Evolutionary conservation across 805 yeast species (phyloP).

Genomic region (Candida endomychidarum): DNA sequence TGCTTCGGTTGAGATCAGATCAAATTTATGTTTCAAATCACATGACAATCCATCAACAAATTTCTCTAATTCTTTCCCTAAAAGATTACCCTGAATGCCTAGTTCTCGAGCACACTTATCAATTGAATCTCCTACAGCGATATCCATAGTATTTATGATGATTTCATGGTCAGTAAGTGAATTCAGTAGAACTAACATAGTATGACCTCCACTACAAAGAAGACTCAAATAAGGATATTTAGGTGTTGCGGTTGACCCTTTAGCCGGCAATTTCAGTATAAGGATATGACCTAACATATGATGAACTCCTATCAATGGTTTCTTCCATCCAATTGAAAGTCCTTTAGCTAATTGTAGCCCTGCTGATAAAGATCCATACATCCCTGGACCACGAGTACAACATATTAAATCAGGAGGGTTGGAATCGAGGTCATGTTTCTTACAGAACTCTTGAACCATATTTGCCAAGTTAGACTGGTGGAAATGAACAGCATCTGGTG

Average conservation of each 20-base stretch:
- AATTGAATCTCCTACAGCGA: conserved; percentile 90
- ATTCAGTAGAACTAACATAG: conserved; percentile 73
- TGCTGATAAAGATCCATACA: conserved; percentile 83
- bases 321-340: conserved; percentile 69
- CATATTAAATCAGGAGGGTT: conserved; percentile 71
- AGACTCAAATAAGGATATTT: conserved; percentile 71
- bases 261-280: conserved; percentile 32
- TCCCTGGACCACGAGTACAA: conserved; percentile 95
- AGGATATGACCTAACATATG: conserved; percentile 95
- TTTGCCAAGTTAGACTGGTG: conserved; percentile 62
- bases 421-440: conserved; percentile 27
- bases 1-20: conserved; percentile 20
- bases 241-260: conserved; percentile 39
- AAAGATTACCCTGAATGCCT: conserved; percentile 78
- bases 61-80: conserved; percentile 78
- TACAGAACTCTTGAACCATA: conserved; percentile 48
- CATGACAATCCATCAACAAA: conserved; percentile 40
- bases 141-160: conserved; percentile 73
- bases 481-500: conserved; percentile 78
- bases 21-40: conserved; percentile 27
- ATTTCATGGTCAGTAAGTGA: conserved; percentile 67
- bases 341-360: conserved; percentile 89
- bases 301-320: conserved; percentile 85
- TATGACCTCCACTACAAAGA: conserved; percentile 92
- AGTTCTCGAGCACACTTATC: conserved; percentile 90